A percentile compares a stretch with the other conserved stretches of the same genome.
phyloP scores from a whole-genome alignment of 2,329 filamentous ascomycete genomes.

The Neonectria ditissima region DNA sequence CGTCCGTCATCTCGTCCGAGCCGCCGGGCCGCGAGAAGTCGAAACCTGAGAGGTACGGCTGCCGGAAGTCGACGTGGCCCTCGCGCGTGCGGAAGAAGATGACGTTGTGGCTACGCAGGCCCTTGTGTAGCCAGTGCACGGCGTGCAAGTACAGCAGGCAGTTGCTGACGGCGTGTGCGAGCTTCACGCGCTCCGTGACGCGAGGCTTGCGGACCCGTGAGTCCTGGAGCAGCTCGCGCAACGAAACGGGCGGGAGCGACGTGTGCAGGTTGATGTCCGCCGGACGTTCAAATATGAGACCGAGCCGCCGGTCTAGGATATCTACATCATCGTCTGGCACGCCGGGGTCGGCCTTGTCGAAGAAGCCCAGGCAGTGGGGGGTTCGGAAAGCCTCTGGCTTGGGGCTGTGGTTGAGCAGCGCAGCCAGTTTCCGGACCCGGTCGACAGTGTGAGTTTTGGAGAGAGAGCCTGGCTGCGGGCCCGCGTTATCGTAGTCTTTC shows the following conservation, averaged over 20 bases:
- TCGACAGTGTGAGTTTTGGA: constrained; percentile 58
- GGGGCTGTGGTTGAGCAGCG: constrained; percentile 59
- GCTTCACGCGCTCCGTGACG: constrained; percentile 62
- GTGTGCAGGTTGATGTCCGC: constrained; percentile 50
- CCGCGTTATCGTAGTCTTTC: constrained; percentile 60
- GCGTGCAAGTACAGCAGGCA: constrained; percentile 67
- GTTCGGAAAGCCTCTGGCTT: constrained; percentile 63
- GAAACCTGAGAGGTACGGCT: constrained; percentile 64
- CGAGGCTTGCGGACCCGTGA: constrained; percentile 55
- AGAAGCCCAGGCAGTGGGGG: constrained; percentile 64
- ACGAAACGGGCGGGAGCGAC: constrained; percentile 56
- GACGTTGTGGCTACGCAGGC: constrained; percentile 65
- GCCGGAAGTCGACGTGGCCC: constrained; percentile 51
- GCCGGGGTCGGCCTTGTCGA: constrained; percentile 56
- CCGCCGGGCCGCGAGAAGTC: constrained; percentile 65
- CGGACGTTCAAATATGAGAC: constrained; percentile 66
- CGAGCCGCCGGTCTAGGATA: constrained; percentile 58
- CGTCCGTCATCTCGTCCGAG: constrained; percentile 63
- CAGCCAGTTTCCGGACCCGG: constrained; percentile 60
- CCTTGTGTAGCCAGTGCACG: constrained; percentile 70
- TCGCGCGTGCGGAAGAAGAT: constrained; percentile 58
- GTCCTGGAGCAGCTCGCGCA: constrained; percentile 59
- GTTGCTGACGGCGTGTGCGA: constrained; percentile 64
- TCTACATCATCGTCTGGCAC: constrained; percentile 54
- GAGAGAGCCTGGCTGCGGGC: constrained; percentile 50